Base-by-base conservation (phyloP, 495 filamentous ascomycete species). In the Tuber melanosporum region DNA sequence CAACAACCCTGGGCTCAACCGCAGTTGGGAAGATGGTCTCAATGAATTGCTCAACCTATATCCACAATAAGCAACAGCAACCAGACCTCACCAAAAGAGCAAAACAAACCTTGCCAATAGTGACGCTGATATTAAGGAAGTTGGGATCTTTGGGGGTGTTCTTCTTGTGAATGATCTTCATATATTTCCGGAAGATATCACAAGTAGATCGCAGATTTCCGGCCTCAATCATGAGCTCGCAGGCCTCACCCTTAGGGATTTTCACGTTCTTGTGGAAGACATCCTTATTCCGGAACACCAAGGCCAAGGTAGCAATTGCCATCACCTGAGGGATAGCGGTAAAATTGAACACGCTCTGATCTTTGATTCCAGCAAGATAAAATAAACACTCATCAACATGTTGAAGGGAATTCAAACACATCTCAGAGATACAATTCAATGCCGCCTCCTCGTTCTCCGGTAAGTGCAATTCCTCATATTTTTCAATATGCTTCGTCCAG, bases 281-380 rank as follows among this genome's bases (percentile, higher is more conserved):
- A 75, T 88, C 88, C 47, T 93, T 92, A 83, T 99, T 99, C 81
- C 92, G 91, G 89, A 98, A 99, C 82, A 95, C 92, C 45, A 95
- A 87, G 75, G 97, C 91, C 62, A 98, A 84, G 1, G 95, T 98
- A 3, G 95, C 95, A 85, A 99, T 98, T 43, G 96, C 95, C 95
- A 99, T 99, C 77, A 91, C 87, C 85, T 99, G 95, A n/a, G 95
- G 95, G 80, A 99, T 99, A 69, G 96, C 95, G 69, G 93, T 93
- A 84, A 99, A 99, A 87, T 99, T 98, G 91, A 99, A 99, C n/a
- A 97, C 94, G 84, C 92, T 95, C 86, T 98, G 95, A 84, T 99
- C 95, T 76, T 92, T 93, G 70, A 98, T 88, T 36, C 94, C 96
- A 39, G 96, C 96, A 86, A 99, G 92, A 87, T 99, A 99, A 87